A percentile compares a stretch with the other conserved stretches of the same genome.
phyloP scores from a whole-genome alignment of 2,329 filamentous ascomycete genomes.

The Microthyrium microscopicum region DNA sequence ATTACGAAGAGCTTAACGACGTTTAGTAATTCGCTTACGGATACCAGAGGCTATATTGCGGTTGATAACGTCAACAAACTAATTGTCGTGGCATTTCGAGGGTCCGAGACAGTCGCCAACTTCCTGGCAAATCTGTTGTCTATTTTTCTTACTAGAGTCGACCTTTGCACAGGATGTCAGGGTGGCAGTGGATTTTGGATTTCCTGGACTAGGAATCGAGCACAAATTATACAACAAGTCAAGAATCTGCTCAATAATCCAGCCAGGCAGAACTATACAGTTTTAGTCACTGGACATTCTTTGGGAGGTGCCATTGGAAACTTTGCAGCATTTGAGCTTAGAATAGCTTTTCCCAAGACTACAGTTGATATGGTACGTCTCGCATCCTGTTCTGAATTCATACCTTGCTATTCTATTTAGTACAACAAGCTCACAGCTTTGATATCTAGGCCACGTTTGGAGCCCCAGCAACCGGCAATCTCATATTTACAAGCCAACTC shows the following conservation, averaged over 20 bases:
- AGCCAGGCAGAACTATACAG: conserved; percentile 34
- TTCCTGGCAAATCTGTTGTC: conserved; percentile 40
- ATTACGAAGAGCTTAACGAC: no score
- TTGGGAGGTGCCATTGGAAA: conserved; percentile 50
- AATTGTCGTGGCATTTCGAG: conserved; percentile 45
- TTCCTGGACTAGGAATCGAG: conserved; percentile 40
- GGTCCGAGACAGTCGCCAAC: conserved; percentile 42
- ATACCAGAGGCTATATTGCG: conserved; percentile 31
- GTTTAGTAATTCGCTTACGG: no score
- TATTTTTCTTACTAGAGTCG: conserved; percentile 24
- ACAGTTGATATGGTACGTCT: conserved; percentile 31
- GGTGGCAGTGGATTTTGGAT: conserved; percentile 42
- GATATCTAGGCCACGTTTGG: conserved; percentile 43
- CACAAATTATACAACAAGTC: conserved; percentile 27
- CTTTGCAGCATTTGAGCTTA: conserved; percentile 40
- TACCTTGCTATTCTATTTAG: not conserved
- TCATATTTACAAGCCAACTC: conserved; percentile 36
- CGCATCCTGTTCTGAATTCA: no score
- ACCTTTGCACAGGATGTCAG: conserved; percentile 30
- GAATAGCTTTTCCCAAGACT: conserved; percentile 29
- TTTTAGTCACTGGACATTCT: conserved; percentile 52
- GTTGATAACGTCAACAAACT: conserved; percentile 29
- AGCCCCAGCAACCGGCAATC: conserved; percentile 47
- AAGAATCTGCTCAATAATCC: conserved; percentile 26
- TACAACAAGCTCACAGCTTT: not conserved